Conservation (phyloP, 495 filamentous ascomycete genomes). For the Annulohypoxylon bovei region DNA sequence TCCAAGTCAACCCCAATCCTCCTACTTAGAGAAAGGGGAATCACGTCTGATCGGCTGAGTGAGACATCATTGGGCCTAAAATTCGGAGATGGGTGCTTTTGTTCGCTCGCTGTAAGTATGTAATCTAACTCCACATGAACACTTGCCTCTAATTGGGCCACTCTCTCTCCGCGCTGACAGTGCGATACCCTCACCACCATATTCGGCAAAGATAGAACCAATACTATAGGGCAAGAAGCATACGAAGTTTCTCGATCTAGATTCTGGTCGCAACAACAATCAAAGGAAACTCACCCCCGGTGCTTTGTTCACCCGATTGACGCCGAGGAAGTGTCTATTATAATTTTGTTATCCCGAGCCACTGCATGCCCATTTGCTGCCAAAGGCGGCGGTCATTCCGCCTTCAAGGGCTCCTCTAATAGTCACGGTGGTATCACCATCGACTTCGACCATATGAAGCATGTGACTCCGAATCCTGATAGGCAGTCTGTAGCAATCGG, state of each 20-base stretch:
- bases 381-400: constrained; percentile 51
- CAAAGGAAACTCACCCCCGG: constrained; percentile 33
- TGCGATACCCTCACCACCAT: constrained; percentile 19
- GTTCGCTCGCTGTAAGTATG: constrained; percentile 26
- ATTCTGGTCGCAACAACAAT: constrained; percentile 38
- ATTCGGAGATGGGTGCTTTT: constrained; percentile 5
- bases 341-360: constrained; percentile 43
- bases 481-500: constrained; percentile 47
- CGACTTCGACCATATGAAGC: constrained; percentile 55
- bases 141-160: background rate
- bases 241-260: constrained; percentile 25
- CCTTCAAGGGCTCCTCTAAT: constrained; percentile 49
- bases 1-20: background rate
- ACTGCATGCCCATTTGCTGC: constrained; percentile 51
- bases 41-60: constrained; percentile 4
- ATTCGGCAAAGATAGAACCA: constrained; percentile 13
- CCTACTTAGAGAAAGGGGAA: constrained; percentile 10
- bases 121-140: no score
- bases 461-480: constrained; percentile 37
- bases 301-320: constrained; percentile 51
- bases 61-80: constrained; percentile 10
- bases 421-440: constrained; percentile 60
- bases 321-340: constrained; percentile 46
- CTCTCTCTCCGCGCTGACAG: constrained; percentile 2
- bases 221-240: constrained; percentile 15